Base-by-base conservation (phyloP, 2,329 filamentous ascomycete genomes). In the Aspergillus piperis region DNA sequence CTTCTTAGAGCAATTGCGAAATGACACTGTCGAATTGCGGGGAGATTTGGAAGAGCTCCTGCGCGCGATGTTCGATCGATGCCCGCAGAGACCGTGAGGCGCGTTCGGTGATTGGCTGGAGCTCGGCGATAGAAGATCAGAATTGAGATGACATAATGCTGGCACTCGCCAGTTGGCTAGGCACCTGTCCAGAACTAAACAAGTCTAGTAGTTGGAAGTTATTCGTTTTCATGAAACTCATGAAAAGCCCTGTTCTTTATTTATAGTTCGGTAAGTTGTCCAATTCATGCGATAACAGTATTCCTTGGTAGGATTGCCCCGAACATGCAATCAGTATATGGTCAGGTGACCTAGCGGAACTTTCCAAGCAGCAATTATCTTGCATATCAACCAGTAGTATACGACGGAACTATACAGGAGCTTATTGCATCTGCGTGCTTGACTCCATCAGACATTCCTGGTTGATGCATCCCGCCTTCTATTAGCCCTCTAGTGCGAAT, bases 51-150 rank as follows among this genome's bases (percentile, higher is more conserved):
- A 13, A 55, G 53, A 11, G 53, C 53, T 21, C 30, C 27, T 30
- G 42, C 53, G 38, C 52, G 53, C 39, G 30, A 21, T 47, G 47
- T 30, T 50, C 47, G 25, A 19, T 56, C 52, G n/a, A 15, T 27
- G 36, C 44, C 38, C 38, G 48, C 38, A 57, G 15, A 47, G 32
- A 38, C 54, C 39, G 53, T 15, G 17, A 3, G 23, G 25, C 25
- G 25, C 25, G 25, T 25, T 36, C 53, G 27, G 7, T 55, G 53
- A 55, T 55, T 55, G 53, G 53, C 30, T 44, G 27, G 53, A 55
- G 19, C 53, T 42, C 21, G 10, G 8, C 8, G 5, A 6, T 30
- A 30, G 7, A 44, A 44, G 25, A 19, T 30, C 17, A 15, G 7
- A 13, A 3, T 27, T 2, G 21, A 54, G 23, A 27, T 30, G 38